These are phyloP conservation scores for Cornus suecica DNA, from an alignment of 148 eudicot species.

Conservation along the genomic window DNA sequence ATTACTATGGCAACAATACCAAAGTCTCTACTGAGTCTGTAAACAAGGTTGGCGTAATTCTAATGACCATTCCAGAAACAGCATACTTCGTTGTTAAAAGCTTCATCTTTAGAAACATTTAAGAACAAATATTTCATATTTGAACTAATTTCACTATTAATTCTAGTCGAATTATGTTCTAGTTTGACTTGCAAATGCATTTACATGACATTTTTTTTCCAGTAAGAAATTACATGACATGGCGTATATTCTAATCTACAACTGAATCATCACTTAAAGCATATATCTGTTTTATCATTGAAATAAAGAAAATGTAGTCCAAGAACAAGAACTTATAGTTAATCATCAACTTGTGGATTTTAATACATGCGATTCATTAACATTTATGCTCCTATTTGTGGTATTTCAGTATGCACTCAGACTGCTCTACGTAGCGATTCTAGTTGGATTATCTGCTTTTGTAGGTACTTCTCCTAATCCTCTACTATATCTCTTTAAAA, in stretches of 20 bases:
- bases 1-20: conserved; percentile 26
- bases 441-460: conserved; percentile 53
- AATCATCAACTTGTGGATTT: neutral
- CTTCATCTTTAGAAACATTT: too few relatives aligned
- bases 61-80: too few relatives aligned
- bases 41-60: conserved; percentile 27
- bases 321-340: too few relatives aligned
- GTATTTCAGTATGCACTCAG: conserved; percentile 39
- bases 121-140: too few relatives aligned
- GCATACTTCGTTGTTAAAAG: too few relatives aligned
- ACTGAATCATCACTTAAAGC: neutral
- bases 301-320: too few relatives aligned
- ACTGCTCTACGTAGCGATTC: conserved; percentile 44
- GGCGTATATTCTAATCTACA: too few relatives aligned
- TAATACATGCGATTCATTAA: neutral
- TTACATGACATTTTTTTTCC: neutral
- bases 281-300: neutral
- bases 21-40: conserved; percentile 18
- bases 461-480: conserved; percentile 27
- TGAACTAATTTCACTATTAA: neutral
- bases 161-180: neutral
- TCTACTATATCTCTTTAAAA: neutral
- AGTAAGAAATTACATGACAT: too few relatives aligned
- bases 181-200: neutral
- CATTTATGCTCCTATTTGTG: neutral